Conservation (phyloP, 2,329 filamentous ascomycete genomes). For the Fusarium citri region DNA sequence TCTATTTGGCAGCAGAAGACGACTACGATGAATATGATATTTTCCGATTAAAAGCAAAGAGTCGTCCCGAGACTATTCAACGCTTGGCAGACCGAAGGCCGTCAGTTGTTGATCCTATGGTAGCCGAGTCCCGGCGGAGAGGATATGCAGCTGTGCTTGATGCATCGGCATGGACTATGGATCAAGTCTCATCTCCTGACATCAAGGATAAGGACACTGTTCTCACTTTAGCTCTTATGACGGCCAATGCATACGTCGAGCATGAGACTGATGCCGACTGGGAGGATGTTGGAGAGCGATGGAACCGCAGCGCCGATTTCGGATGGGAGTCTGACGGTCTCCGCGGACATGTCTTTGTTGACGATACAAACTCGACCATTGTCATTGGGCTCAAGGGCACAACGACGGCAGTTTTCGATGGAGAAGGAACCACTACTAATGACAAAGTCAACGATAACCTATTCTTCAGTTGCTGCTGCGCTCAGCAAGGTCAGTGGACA, state of each 20-base stretch:
- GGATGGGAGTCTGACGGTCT: conserved; percentile 93
- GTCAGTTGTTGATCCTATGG: conserved; percentile 80
- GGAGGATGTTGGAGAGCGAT: conserved; percentile 81
- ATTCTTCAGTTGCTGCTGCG: conserved; percentile 98
- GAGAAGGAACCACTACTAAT: conserved; percentile 95
- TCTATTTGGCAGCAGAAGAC: conserved; percentile 73
- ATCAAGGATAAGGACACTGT: conserved; percentile 87
- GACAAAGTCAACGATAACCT: conserved; percentile 99
- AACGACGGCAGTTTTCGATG: conserved; percentile 90
- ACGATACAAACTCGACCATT: conserved; percentile 85
- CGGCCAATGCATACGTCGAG: conserved; percentile 87
- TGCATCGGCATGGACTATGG: conserved; percentile 83
- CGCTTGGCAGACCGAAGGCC: conserved; percentile 82
- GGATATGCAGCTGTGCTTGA: conserved; percentile 76
- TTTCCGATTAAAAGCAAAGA: conserved; percentile 69
- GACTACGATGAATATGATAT: conserved; percentile 64
- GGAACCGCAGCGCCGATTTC: conserved; percentile 89
- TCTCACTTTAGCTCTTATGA: conserved; percentile 86
- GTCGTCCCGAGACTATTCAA: conserved; percentile 77
- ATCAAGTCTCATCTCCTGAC: conserved; percentile 82
- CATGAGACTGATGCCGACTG: conserved; percentile 79
- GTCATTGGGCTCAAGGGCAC: conserved; percentile 95
- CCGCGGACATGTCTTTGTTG: conserved; percentile 91
- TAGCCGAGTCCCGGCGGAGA: conserved; percentile 76
- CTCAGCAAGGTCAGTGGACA: conserved; percentile 87